phyloP scores from a whole-genome alignment of 805 yeast genomes.

The Zygosaccharomyces gambellarensis region DNA sequence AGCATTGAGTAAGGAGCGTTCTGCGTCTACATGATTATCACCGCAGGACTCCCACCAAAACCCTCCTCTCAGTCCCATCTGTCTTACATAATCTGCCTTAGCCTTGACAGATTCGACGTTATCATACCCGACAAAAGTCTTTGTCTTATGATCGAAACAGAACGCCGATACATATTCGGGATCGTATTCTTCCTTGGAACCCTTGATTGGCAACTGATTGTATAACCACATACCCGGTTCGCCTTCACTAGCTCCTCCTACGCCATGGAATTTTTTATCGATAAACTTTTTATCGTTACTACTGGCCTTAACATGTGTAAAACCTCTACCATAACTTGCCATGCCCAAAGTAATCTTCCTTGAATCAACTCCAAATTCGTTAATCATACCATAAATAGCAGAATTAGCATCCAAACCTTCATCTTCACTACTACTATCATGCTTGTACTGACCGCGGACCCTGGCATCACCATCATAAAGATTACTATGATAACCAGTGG shows the following conservation, averaged over 20 bases:
- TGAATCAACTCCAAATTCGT: slow-evolving; percentile 39
- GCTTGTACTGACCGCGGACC: slow-evolving; percentile 9
- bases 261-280: slow-evolving; percentile 43
- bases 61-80: slow-evolving; percentile 64
- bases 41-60: slow-evolving; percentile 96
- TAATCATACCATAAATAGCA: slow-evolving; percentile 43
- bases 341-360: slow-evolving; percentile 69
- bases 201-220: slow-evolving; percentile 47
- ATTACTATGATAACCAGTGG: slow-evolving; percentile 67
- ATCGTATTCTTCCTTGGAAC: slow-evolving; percentile 49
- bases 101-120: slow-evolving; percentile 44
- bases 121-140: slow-evolving; percentile 60
- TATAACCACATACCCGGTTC: slow-evolving; percentile 52
- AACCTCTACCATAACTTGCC: slow-evolving; percentile 77
- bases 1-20: slow-evolving; percentile 40
- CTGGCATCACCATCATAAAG: slow-evolving; percentile 33
- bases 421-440: slow-evolving; percentile 23
- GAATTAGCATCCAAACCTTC: slow-evolving; percentile 44
- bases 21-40: slow-evolving; percentile 40
- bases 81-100: slow-evolving; percentile 57
- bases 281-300: slow-evolving; percentile 12
- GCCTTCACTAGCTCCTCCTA: slow-evolving; percentile 41
- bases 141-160: slow-evolving; percentile 39
- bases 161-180: slow-evolving; percentile 48
- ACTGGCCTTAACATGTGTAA: slow-evolving; percentile 40